Evolutionary conservation across 2,329 filamentous ascomycete species (phyloP).

Genomic region (Colletotrichum sublineola): DNA sequence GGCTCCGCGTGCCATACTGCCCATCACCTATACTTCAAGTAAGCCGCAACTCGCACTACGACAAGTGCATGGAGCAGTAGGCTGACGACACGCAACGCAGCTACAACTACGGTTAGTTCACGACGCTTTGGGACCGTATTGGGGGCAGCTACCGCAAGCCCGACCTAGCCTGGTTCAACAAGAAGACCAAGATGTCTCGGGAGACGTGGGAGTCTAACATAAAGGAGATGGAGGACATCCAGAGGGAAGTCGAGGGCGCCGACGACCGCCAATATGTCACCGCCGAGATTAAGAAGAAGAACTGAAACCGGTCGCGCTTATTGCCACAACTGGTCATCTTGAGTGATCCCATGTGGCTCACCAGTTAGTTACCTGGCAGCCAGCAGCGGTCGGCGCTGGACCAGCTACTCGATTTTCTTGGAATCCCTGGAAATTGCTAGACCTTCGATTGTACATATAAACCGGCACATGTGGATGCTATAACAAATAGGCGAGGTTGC

Average conservation of each 20-base stretch:
- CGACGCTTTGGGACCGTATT: slow-evolving; percentile 80
- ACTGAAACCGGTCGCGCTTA: slow-evolving; percentile 20
- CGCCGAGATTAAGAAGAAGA: slow-evolving; percentile 45
- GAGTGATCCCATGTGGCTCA: neutral
- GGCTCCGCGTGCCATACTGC: slow-evolving; percentile 88
- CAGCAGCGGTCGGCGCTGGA: neutral
- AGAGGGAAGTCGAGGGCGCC: slow-evolving; percentile 59
- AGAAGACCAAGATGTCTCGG: slow-evolving; percentile 78
- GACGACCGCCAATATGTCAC: slow-evolving; percentile 44
- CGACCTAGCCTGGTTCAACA: slow-evolving; percentile 78
- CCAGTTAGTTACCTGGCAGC: neutral
- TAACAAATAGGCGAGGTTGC: neutral
- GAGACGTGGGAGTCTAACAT: slow-evolving; percentile 72
- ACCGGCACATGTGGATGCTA: neutral
- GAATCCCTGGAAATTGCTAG: slow-evolving; percentile 28
- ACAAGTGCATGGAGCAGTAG: neutral
- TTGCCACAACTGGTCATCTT: neutral
- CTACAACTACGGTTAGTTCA: slow-evolving; percentile 81
- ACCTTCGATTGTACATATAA: slow-evolving; percentile 30
- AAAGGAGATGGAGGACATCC: slow-evolving; percentile 75
- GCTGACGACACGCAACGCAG: slow-evolving; percentile 65
- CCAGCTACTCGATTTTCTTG: slow-evolving; percentile 7
- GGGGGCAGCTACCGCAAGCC: slow-evolving; percentile 81
- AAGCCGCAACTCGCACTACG: neutral
- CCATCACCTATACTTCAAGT: slow-evolving; percentile 73